phyloP scores from a whole-genome alignment of 108 stramenopile genomes.

The Tribonema minus region DNA sequence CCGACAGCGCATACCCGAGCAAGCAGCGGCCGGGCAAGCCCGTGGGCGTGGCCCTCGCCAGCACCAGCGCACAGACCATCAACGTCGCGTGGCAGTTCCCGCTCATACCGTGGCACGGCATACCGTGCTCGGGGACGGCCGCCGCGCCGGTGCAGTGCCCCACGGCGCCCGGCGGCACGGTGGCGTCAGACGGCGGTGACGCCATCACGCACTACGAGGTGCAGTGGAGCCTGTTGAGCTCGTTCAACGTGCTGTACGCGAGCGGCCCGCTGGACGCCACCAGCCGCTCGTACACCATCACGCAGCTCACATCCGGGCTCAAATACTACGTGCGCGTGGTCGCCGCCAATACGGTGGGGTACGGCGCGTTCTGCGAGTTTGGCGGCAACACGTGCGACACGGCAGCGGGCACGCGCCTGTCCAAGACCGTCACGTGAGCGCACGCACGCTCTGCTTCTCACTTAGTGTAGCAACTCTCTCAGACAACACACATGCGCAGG shows the following conservation, averaged over 20 bases:
- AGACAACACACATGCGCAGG: no score
- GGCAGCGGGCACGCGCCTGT: no score
- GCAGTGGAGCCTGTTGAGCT: conserved; percentile 65
- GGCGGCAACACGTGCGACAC: conserved; percentile 27
- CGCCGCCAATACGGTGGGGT: conserved; percentile 45
- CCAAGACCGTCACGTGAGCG: no score
- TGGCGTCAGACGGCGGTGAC: conserved; percentile 68
- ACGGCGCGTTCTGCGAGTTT: conserved; percentile 42
- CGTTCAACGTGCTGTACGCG: conserved; percentile 25
- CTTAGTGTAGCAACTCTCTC: no score
- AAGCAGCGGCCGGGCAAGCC: conserved; percentile 68
- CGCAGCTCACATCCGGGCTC: conserved; percentile 23
- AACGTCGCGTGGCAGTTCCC: conserved; percentile 66
- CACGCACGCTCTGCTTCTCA: no score
- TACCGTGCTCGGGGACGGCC: conserved; percentile 63
- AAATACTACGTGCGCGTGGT: conserved; percentile 52
- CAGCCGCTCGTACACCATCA: conserved; percentile 36
- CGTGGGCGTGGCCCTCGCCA: conserved; percentile 23
- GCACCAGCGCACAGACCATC: conserved; percentile 46
- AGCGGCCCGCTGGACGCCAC: conserved; percentile 47
- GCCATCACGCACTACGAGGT: conserved; percentile 67
- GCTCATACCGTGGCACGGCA: conserved; percentile 64
- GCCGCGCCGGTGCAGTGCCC: conserved; percentile 58
- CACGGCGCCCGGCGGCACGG: conserved; percentile 60
- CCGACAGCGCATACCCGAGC: conserved; percentile 51